Conservation (phyloP, 495 filamentous ascomycete genomes). For the Hypoxylon cercidicola region DNA sequence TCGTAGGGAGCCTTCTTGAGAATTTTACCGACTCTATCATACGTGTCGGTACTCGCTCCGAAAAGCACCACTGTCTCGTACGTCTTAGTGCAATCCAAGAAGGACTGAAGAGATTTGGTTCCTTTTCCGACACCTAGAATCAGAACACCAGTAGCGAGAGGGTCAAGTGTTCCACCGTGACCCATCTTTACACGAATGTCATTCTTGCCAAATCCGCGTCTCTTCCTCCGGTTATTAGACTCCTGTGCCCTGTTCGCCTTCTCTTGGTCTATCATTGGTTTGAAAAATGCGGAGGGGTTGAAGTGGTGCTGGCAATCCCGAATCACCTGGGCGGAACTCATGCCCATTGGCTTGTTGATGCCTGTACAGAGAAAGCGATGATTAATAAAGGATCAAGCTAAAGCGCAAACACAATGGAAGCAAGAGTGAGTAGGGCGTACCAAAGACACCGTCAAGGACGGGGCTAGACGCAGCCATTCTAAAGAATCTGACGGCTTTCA, state of each 20-base stretch:
- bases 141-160: conserved; percentile 91
- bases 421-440: conserved; percentile 51
- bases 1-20: conserved; percentile 76
- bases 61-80: conserved; percentile 93
- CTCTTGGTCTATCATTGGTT: conserved; percentile 75
- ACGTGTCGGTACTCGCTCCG: conserved; percentile 91
- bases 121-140: conserved; percentile 87
- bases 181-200: conserved; percentile 87
- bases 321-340: conserved; percentile 88
- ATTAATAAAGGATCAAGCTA: conserved; percentile 5
- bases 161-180: conserved; percentile 95
- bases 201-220: conserved; percentile 61
- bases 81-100: conserved; percentile 87
- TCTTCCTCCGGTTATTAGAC: conserved; percentile 62
- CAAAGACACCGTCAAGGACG: conserved; percentile 79
- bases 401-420: neutral
- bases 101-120: conserved; percentile 81
- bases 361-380: conserved; percentile 58
- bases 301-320: conserved; percentile 84
- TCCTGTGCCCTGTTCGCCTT: conserved; percentile 61
- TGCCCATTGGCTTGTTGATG: conserved; percentile 88
- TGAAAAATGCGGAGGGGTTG: conserved; percentile 81
- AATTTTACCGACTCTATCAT: conserved; percentile 85
- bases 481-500: conserved; percentile 41
- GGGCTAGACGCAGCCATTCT: conserved; percentile 64